Base-by-base conservation (phyloP, 306 rosid genomes). In the Oemleria cerasiformis region DNA sequence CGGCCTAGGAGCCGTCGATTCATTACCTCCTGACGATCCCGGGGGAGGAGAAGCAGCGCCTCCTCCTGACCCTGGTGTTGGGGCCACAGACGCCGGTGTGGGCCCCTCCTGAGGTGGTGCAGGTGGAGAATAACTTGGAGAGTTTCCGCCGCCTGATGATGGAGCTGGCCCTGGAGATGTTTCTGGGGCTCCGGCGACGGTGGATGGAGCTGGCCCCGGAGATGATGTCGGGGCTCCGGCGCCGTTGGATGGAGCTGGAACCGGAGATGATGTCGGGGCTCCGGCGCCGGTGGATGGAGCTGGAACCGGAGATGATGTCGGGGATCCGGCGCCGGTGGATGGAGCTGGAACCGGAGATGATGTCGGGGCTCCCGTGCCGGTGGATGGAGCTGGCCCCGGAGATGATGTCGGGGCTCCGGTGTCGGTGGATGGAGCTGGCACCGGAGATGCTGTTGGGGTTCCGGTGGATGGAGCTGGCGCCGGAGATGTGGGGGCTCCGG, bases 11-110 rank as follows among this genome's bases (percentile, higher is more conserved):
- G 84, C 67, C 4, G 77, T 14, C 8, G 71, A 2, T 4, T 58
- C 60, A n/a, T 74, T 55, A 8, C 36, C 3, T 30, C 36, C 36
- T 30, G 36, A 30, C 36, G 75, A 62, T 39, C 67, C 67, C 8
- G 82, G 55, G 0, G 81, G 74, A 1, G 78, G 50, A 0, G 84
- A 38, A 55, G 75, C 3, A 78, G 30, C 66, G 70, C 11, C 19
- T 53, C 57, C 57, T 30, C 3, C 36, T 1, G 36, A 30, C 36
- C 36, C 36, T 30, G 36, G 36, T 30, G 36, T 1, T 30, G 36
- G 36, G 50, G 50, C 5, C 61, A 30, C 63, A 44, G 73, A 3
- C 12, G 71, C 38, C 5, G 75, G 38, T 36, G 65, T 7, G 65
- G 65, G 13, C 45, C 59, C 65, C 55, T 4, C 36, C 8, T 77